Percentiles rank a stretch among this genome's conserved stretches.
phyloP scores from a whole-genome alignment of 345 rosid species.

The Hirschfeldia incana region DNA sequence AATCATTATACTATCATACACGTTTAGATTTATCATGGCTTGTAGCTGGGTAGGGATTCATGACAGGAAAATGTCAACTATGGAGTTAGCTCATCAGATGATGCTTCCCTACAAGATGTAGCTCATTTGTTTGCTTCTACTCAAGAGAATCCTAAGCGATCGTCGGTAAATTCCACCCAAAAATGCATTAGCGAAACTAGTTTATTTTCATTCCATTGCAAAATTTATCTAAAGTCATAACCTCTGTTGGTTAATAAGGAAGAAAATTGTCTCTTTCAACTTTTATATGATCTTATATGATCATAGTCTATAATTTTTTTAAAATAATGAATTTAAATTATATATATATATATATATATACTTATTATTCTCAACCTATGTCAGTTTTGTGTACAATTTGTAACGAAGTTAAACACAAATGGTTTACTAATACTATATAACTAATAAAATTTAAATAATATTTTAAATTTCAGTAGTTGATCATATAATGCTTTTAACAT shows the following conservation, averaged over 20 bases:
- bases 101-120: not conserved
- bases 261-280: not conserved
- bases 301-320: not conserved
- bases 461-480: too few species aligned
- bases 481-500: too few species aligned
- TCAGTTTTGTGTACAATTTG: too few species aligned
- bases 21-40: not conserved
- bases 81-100: not conserved
- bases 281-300: not conserved
- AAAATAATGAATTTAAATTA: not conserved
- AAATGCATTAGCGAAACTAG: not conserved
- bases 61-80: not conserved
- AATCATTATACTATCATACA: not conserved
- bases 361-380: too few species aligned
- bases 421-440: too few species aligned
- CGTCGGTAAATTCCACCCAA: not conserved
- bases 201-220: not conserved
- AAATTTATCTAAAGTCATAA: not conserved
- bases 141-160: conserved; percentile 3
- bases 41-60: not conserved
- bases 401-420: too few species aligned
- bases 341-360: not conserved
- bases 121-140: not conserved
- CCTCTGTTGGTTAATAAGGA: not conserved
- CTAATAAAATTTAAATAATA: too few species aligned